Percentiles rank a stretch among this genome's conserved stretches.
Evolutionary conservation across 768 basidiomycete species (phyloP).

Genomic region (Lyophyllum shimeji): DNA sequence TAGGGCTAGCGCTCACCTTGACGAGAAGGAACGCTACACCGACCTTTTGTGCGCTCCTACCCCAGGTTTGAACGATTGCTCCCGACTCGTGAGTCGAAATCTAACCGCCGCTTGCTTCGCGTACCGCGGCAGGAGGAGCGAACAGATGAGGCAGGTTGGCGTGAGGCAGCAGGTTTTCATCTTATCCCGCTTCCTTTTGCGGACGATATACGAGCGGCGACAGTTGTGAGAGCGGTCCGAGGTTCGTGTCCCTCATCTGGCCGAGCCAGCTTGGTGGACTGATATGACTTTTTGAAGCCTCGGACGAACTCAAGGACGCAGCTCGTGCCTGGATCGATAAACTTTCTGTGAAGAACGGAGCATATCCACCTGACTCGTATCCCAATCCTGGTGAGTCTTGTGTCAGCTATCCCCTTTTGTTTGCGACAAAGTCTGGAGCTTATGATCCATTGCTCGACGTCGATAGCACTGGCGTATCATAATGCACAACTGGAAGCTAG

Average conservation of each 20-base stretch:
- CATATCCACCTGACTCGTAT: conserved; percentile 87
- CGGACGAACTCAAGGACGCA: conserved; percentile 61
- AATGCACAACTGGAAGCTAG: conserved; percentile 89
- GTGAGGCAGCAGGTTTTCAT: conserved; percentile 89
- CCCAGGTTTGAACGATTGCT: conserved; percentile 56
- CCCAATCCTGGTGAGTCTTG: conserved; percentile 80
- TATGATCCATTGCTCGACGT: background rate
- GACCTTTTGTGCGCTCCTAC: conserved; percentile 79
- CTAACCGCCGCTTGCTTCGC: background rate
- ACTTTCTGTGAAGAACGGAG: conserved; percentile 71
- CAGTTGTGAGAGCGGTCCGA: conserved; percentile 61
- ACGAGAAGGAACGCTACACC: conserved; percentile 74
- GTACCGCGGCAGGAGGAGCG: conserved; percentile 58
- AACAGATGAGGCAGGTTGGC: conserved; percentile 67
- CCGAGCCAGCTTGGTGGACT: conserved; percentile 3
- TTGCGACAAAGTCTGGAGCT: background rate
- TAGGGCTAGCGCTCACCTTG: conserved; percentile 75
- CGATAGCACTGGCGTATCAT: conserved; percentile 77
- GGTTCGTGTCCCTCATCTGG: conserved; percentile 38
- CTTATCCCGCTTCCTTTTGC: conserved; percentile 91
- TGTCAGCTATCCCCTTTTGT: background rate
- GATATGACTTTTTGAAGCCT: conserved; percentile 45
- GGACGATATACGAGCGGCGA: conserved; percentile 87
- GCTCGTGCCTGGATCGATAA: conserved; percentile 79
- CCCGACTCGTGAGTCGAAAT: background rate